phyloP scores from a whole-genome alignment of 305 asterid genomes.

The Striga hermonthica region DNA sequence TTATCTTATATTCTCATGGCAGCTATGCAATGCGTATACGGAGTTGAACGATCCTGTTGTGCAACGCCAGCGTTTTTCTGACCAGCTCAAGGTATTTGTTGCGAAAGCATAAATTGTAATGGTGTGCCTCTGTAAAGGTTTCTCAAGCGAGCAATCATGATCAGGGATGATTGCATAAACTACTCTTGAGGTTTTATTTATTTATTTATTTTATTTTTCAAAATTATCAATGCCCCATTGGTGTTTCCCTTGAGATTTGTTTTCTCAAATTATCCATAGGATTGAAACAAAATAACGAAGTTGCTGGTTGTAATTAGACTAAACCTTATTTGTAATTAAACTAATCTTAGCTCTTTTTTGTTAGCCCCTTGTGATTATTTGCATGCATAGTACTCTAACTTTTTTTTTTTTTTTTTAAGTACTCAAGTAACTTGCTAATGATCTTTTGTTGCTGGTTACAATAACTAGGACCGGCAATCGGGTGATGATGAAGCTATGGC shows the following conservation, averaged over 20 bases:
- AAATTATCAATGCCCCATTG: no score
- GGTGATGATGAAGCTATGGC: constrained; percentile 99
- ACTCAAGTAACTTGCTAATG: constrained; percentile 7
- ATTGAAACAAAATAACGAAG: neutral
- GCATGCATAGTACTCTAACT: neutral
- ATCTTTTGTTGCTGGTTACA: constrained; percentile 9
- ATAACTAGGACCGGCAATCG: constrained; percentile 76
- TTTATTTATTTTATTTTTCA: no score
- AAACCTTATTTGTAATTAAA: no score
- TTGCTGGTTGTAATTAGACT: neutral
- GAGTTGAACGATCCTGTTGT: constrained; percentile 92
- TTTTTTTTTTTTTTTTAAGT: no score
- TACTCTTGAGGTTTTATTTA: no score
- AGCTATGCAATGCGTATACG: constrained; percentile 91
- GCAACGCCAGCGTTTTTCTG: constrained; percentile 89
- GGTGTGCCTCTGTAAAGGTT: neutral
- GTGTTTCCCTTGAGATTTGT: no score
- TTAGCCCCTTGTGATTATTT: neutral
- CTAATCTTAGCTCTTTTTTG: neutral
- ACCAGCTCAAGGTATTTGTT: constrained; percentile 77
- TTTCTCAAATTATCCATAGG: no score
- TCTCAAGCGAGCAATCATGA: no score
- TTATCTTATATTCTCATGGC: constrained; percentile 22
- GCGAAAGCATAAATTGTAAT: neutral
- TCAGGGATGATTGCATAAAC: no score